A percentile compares a stretch with the other conserved stretches of the same genome.
Conservation (phyloP, 805 yeast genomes). For the Metschnikowia peoriensis region DNA sequence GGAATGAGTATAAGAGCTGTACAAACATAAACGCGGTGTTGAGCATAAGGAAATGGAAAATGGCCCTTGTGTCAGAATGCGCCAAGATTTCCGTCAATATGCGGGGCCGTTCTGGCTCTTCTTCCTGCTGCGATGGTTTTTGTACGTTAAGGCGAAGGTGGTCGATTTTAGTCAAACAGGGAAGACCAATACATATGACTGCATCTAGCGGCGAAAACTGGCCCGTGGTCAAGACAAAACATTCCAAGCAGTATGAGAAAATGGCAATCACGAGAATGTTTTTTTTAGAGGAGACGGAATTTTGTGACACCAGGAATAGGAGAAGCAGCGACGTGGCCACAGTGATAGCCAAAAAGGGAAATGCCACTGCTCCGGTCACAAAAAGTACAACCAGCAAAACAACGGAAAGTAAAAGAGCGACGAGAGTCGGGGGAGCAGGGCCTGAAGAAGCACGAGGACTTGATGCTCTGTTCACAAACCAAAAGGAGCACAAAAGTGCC, state of each 20-base stretch:
- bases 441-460: background rate
- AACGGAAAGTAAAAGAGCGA: background rate
- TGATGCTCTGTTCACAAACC: constrained; percentile 9
- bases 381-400: constrained; percentile 2
- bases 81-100: constrained; percentile 32
- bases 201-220: constrained; percentile 3
- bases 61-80: constrained; percentile 73
- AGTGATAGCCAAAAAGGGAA: constrained; percentile 15
- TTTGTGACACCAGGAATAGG: constrained; percentile 11
- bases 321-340: constrained; percentile 14
- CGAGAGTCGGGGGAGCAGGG: constrained; percentile 1
- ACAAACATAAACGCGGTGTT: constrained; percentile 93
- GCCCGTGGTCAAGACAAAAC: constrained; percentile 13
- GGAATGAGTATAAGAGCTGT: constrained; percentile 85
- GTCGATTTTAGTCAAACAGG: constrained; percentile 13
- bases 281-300: constrained; percentile 6
- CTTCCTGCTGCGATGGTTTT: background rate
- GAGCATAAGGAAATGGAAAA: constrained; percentile 79
- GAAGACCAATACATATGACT: constrained; percentile 10
- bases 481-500: constrained; percentile 18
- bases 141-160: background rate
- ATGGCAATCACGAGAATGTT: constrained; percentile 12
- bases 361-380: constrained; percentile 1
- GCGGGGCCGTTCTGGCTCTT: constrained; percentile 8
- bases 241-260: constrained; percentile 16